Evolutionary conservation across 371 early-diverging fungal genomes (phyloP).

Genomic region (Mucor circinelloides): DNA sequence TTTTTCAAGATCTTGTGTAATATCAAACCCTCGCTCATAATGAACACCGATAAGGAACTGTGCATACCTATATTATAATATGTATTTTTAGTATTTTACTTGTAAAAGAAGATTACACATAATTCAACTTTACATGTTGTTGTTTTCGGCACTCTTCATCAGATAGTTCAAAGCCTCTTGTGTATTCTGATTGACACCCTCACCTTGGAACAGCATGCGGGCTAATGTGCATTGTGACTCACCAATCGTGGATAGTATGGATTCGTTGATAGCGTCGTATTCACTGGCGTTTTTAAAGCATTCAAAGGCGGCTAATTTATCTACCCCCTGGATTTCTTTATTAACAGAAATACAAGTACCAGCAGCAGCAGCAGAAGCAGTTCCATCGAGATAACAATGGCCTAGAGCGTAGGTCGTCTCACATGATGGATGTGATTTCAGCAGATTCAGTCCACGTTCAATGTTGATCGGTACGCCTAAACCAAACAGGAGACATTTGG

Average conservation of each 20-base stretch:
- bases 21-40: slow-evolving; percentile 46
- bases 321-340: slow-evolving; percentile 5
- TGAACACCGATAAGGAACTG: slow-evolving; percentile 50
- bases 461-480: slow-evolving; percentile 12
- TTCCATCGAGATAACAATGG: slow-evolving; percentile 22
- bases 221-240: slow-evolving; percentile 44
- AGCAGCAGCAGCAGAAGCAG: not conserved
- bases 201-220: slow-evolving; percentile 45
- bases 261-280: slow-evolving; percentile 14
- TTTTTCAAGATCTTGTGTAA: slow-evolving; percentile 28
- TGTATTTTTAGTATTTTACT: not conserved
- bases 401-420: slow-evolving; percentile 26
- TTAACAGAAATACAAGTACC: not conserved
- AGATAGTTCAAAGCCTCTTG: slow-evolving; percentile 36
- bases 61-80: slow-evolving; percentile 37
- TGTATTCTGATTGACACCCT: slow-evolving; percentile 39
- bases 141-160: slow-evolving; percentile 35
- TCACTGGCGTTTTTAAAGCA: slow-evolving; percentile 19
- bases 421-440: slow-evolving; percentile 23
- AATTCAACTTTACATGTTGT: slow-evolving; percentile 36
- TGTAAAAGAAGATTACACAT: not conserved
- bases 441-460: slow-evolving; percentile 18
- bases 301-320: slow-evolving; percentile 21
- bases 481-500: slow-evolving; percentile 24
- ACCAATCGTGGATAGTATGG: slow-evolving; percentile 7